Evolutionary conservation across 495 filamentous ascomycete species (phyloP).

Genomic region (Podospora didyma): DNA sequence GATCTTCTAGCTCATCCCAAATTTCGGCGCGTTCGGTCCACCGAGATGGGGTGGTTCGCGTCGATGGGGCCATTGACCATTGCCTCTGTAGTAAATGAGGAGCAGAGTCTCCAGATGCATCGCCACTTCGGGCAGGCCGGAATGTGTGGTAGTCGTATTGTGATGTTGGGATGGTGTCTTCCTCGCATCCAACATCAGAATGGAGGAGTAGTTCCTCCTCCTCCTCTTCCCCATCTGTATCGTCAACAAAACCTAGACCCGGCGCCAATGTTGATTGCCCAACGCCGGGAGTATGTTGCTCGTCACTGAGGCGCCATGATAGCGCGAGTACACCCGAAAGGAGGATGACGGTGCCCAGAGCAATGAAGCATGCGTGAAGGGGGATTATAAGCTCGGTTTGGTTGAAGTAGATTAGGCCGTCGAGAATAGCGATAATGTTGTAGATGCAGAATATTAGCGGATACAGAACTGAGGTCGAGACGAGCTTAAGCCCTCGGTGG

Average conservation of each 20-base stretch:
- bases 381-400: conserved; percentile 75
- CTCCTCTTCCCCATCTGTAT: conserved; percentile 56
- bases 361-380: conserved; percentile 76
- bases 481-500: conserved; percentile 86
- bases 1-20: conserved; percentile 64
- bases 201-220: conserved; percentile 35
- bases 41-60: conserved; percentile 34
- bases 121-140: conserved; percentile 16
- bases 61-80: conserved; percentile 21
- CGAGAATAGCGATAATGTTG: conserved; percentile 97
- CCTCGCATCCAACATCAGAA: conserved; percentile 37
- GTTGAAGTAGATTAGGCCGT: conserved; percentile 94
- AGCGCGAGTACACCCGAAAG: conserved; percentile 85
- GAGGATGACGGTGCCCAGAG: conserved; percentile 81
- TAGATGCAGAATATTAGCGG: conserved; percentile 98
- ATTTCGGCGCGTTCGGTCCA: conserved; percentile 60
- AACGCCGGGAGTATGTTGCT: conserved; percentile 55
- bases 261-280: conserved; percentile 62
- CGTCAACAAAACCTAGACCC: conserved; percentile 65
- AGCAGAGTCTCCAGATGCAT: neutral
- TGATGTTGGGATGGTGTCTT: conserved; percentile 28
- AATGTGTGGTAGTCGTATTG: conserved; percentile 43
- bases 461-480: conserved; percentile 94
- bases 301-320: conserved; percentile 86
- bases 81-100: conserved; percentile 13